Evolutionary conservation across 2,329 filamentous ascomycete genomes (phyloP), one percentile per base, ranked within the genome.

Genomic region (Alternaria sp.): DNA sequence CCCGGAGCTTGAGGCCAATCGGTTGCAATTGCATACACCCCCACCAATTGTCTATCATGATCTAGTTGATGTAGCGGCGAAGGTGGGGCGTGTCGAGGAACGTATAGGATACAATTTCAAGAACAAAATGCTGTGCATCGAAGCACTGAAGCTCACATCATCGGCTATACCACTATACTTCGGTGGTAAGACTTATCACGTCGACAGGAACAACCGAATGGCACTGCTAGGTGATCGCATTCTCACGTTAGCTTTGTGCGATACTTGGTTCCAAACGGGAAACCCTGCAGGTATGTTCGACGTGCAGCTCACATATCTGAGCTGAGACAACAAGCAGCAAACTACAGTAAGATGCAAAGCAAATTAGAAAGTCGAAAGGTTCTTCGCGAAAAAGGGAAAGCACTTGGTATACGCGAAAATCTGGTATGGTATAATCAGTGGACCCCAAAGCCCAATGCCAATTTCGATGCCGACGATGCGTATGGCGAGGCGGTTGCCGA

Each of bases 221-320:
- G 68, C 68, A 22, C 56, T 72, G 11, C 30, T 71, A 7, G 70
- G 69, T n/a, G 69, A 72, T 54, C 64, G 67, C 16, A 57, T 61
- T 5, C 51, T 71, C 14, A 30, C 32, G 20, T 36, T 69, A 42
- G 57, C 54, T 14, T 9, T 71, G 16, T 65, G 62, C 34, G 64
- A 67, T 12, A 36, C 64, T 5, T 72, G 70, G 70, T 72, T 51
- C 38, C 11, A 57, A 3, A 61, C 62, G 5, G 65, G 63, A 22
- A 52, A 65, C 16, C 43, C 60, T 12, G 48, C 44, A 28, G 54
- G 54, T 61, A 47, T 49, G 61, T 59, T 11, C 24, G 9, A 28
- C 20, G 12, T n/a, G 22, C 28, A 36, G 28, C 28, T 46, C 18
- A 22, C 12, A 9, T 51, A 14, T 36, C 46, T 26, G 20, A 39